Conservation (phyloP, 257 asterid genomes). For the Primulina tabacum region DNA sequence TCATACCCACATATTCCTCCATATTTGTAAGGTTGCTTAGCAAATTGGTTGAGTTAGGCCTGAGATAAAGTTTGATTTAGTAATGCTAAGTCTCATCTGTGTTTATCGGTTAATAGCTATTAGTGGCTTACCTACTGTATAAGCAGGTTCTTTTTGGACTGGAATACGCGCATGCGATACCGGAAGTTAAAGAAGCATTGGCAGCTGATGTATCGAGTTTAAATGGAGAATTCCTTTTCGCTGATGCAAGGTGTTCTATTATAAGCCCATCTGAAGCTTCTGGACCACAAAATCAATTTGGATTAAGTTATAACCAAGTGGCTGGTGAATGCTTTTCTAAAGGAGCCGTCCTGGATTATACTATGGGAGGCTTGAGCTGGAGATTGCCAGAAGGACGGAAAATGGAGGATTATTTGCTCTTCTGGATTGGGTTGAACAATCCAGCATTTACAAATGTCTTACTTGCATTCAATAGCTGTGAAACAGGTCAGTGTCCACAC, state of each 20-base stretch:
- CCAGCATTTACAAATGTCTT: slow-evolving; percentile 73
- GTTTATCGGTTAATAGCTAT: slow-evolving; percentile 17
- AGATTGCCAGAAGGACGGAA: slow-evolving; percentile 56
- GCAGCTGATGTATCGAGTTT: slow-evolving; percentile 25
- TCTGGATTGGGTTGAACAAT: slow-evolving; percentile 77
- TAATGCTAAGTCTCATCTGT: slow-evolving; percentile 4
- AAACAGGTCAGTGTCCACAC: slow-evolving; percentile 55
- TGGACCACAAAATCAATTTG: slow-evolving; percentile 29
- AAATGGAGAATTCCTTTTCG: slow-evolving; percentile 43
- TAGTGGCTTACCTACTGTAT: slow-evolving; percentile 24
- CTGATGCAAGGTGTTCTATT: slow-evolving; percentile 57
- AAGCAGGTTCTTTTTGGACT: slow-evolving; percentile 84
- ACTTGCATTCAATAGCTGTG: slow-evolving; percentile 72
- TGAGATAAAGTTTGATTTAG: background rate
- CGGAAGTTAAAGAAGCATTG: slow-evolving; percentile 46
- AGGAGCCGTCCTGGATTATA: slow-evolving; percentile 36
- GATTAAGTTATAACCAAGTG: slow-evolving; percentile 25
- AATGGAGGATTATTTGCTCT: slow-evolving; percentile 72
- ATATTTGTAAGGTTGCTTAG: slow-evolving; percentile 11
- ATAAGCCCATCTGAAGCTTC: slow-evolving; percentile 43
- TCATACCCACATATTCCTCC: background rate
- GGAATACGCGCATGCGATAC: slow-evolving; percentile 78
- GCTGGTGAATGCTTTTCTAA: slow-evolving; percentile 29
- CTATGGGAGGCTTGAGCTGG: slow-evolving; percentile 84
- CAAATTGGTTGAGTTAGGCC: background rate